These are phyloP conservation scores for Magnolia sinica DNA, from an alignment of 164 flowering plant species.

Conservation along the genomic window DNA sequence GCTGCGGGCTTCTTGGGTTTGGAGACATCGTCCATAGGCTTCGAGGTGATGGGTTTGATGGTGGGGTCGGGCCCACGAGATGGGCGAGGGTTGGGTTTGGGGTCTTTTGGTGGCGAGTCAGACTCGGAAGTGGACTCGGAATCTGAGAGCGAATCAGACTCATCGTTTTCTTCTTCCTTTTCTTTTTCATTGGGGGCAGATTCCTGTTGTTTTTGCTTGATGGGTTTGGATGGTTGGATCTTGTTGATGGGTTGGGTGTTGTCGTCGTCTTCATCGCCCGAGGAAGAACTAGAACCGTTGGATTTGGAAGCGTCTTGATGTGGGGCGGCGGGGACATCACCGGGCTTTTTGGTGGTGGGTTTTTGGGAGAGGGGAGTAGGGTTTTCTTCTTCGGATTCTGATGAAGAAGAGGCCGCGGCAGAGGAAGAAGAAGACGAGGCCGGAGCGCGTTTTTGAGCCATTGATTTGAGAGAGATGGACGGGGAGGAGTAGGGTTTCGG, in stretches of 20 bases:
- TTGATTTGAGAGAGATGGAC: neutral
- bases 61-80: conserved; percentile 6
- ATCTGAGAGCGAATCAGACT: conserved; percentile 23
- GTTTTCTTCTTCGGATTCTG: neutral
- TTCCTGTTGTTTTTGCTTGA: neutral
- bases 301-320: neutral
- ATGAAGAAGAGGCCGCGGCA: neutral
- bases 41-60: conserved; percentile 31
- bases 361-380: neutral
- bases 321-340: neutral
- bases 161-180: conserved; percentile 13
- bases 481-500: neutral
- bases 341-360: neutral
- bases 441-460: neutral
- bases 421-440: neutral
- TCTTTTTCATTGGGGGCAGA: neutral
- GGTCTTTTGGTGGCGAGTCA: conserved; percentile 3
- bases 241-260: neutral
- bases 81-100: neutral
- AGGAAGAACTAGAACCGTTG: neutral
- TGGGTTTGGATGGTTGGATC: neutral
- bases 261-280: neutral
- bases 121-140: conserved; percentile 8
- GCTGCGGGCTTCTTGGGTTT: conserved; percentile 13
- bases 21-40: conserved; percentile 29